Base-by-base conservation (phyloP, 768 basidiomycete genomes). In the Suillus hirtellus region DNA sequence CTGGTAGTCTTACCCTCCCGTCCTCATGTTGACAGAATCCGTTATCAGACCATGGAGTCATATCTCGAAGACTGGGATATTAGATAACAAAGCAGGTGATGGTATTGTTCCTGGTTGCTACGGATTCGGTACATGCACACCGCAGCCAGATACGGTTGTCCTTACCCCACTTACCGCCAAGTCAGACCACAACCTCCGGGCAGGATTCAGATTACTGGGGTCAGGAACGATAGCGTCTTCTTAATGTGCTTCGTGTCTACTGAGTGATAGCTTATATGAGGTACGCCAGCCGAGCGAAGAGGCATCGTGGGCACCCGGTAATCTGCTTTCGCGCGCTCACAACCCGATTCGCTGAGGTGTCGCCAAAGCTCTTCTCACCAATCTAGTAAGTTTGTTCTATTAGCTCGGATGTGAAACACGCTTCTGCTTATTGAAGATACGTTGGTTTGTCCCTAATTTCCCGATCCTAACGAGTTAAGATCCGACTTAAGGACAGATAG, bases 31-130 rank as follows among this genome's bases (percentile, higher is more conserved):
- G 24, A 21, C 60, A 56, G 27, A 56, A 56, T 38, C 37, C 15
- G 15, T 40, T 24, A 4, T 24, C 55, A 15, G 21, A 15, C 14
- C 35, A 37, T 38, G 35, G 37, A 9, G 10, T 21, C 54, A 17
- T 31, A 19, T 53, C 19, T 19, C 5, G 53, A 37, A 21, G 53
- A 37, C 35, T 37, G 8, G 10, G 35, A 10, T 10, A 35, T 10
- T 1, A 35, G 35, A 37, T 37, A 55, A 19, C 38, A 58, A 37
- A 37, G 10, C 34, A 61, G 19, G 8, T 42, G 60, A 61, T 62
- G 21, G 17, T 21, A 31, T 40, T 63, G 60, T 42, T 17, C 59
- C 27, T 59, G 53, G 72, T 72, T 65, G 64, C 70, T 63, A 72
- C 65, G 31, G 31, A 31, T 31, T 6, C 31, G 66, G 6, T 54